Percentiles rank a stretch among this genome's conserved stretches.
Evolutionary conservation across 2,329 filamentous ascomycete species (phyloP).

Genomic region (Cladobotryum mycophilum): DNA sequence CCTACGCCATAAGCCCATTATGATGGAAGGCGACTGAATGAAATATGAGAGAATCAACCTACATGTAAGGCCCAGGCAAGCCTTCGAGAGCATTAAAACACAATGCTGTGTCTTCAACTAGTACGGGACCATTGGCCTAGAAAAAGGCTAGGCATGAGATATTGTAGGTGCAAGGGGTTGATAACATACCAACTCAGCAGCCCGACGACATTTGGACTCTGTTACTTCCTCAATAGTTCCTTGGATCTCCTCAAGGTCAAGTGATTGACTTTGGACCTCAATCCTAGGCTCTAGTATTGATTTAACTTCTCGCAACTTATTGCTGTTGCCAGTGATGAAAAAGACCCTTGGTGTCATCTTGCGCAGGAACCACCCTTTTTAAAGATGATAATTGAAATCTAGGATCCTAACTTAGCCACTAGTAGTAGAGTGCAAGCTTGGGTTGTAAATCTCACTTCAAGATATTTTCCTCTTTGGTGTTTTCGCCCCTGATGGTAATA

Average conservation of each 20-base stretch:
- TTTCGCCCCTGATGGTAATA: too few species aligned
- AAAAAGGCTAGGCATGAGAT: not conserved
- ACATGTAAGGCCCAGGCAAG: slow-evolving; percentile 97
- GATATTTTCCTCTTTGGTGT: too few species aligned
- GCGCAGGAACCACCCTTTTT: too few species aligned
- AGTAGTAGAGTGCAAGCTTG: too few species aligned
- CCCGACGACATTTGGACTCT: slow-evolving; percentile 74
- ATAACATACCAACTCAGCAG: slow-evolving; percentile 62
- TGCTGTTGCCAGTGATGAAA: slow-evolving; percentile 95
- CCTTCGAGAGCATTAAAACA: slow-evolving; percentile 87
- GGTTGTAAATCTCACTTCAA: too few species aligned
- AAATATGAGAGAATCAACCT: slow-evolving; percentile 29
- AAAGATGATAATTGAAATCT: too few species aligned
- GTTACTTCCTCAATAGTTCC: slow-evolving; percentile 90
- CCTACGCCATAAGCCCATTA: not conserved
- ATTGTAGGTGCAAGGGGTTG: not conserved
- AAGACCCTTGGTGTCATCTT: slow-evolving; percentile 46
- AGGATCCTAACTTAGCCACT: too few species aligned
- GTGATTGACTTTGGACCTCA: slow-evolving; percentile 62
- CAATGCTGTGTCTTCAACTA: slow-evolving; percentile 93
- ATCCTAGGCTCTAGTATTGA: slow-evolving; percentile 75
- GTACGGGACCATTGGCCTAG: slow-evolving; percentile 75
- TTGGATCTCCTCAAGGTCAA: slow-evolving; percentile 87
- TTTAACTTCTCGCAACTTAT: slow-evolving; percentile 86
- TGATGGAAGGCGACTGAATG: not conserved